A percentile compares a stretch with the other conserved stretches of the same genome.
phyloP scores from a whole-genome alignment of 192 early-diverging fungal genomes.

The Geranomyces michiganensis region DNA sequence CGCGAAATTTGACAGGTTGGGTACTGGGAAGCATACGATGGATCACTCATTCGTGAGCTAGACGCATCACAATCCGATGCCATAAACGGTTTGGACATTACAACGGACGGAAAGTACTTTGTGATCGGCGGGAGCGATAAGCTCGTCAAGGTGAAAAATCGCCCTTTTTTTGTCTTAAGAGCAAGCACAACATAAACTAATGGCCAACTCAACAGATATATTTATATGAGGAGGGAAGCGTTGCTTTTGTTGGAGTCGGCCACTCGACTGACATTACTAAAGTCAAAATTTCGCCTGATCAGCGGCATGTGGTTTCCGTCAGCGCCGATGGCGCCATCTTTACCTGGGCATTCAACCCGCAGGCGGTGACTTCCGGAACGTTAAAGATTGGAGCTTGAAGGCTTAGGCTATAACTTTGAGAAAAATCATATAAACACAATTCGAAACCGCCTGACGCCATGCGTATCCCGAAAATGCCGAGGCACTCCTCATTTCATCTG shows the following conservation, averaged over 20 bases:
- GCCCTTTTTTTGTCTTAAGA: too few species aligned
- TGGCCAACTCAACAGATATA: conserved; percentile 52
- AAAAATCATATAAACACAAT: too few species aligned
- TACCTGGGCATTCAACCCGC: conserved; percentile 44
- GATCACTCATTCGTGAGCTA: conserved; percentile 60
- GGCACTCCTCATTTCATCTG: too few species aligned
- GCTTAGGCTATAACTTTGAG: too few species aligned
- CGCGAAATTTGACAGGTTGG: conserved; percentile 48
- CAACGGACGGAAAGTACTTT: conserved; percentile 54
- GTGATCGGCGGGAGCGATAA: conserved; percentile 65
- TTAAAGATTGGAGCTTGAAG: too few species aligned
- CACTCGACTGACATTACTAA: conserved; percentile 67
- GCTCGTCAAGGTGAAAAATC: conserved; percentile 50
- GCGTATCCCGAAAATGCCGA: too few species aligned
- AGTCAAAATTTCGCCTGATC: conserved; percentile 59
- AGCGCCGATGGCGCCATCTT: conserved; percentile 59
- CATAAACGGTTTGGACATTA: conserved; percentile 64
- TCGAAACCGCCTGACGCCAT: too few species aligned
- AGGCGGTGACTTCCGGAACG: neutral
- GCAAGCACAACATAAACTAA: too few species aligned
- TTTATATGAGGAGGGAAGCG: conserved; percentile 62
- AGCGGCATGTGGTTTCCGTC: conserved; percentile 51
- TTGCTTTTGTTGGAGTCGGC: conserved; percentile 56
- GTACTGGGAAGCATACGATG: conserved; percentile 67
- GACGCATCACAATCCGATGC: conserved; percentile 62